phyloP scores from a whole-genome alignment of 169 alveolate species.

The Eimeria zaria region DNA sequence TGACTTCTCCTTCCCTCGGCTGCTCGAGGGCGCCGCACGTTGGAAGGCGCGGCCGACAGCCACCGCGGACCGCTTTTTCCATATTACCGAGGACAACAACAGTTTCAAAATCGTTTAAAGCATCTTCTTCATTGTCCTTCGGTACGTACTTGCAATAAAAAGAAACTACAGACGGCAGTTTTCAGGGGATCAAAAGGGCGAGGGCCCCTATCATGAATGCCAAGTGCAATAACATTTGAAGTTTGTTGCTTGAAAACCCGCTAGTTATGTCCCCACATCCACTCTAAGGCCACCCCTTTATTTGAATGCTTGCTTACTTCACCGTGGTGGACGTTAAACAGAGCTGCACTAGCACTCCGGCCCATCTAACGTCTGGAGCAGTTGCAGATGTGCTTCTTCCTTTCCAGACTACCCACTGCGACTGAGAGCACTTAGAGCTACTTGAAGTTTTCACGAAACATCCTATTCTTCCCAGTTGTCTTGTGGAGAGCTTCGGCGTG shows the following conservation, averaged over 20 bases:
- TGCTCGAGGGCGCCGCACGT: conserved; percentile 52
- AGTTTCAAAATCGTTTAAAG: background rate
- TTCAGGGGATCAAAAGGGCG: background rate
- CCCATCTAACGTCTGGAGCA: background rate
- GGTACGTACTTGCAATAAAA: background rate
- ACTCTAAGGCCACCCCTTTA: background rate
- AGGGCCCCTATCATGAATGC: background rate
- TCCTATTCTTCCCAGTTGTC: background rate
- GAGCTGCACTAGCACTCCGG: background rate
- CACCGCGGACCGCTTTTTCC: background rate
- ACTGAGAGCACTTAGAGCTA: background rate
- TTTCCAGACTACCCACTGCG: background rate
- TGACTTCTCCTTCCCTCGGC: conserved; percentile 3
- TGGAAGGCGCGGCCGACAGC: conserved; percentile 75
- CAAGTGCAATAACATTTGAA: background rate
- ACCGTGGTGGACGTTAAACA: background rate
- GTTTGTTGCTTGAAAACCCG: background rate
- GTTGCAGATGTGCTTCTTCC: background rate
- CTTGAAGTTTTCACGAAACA: background rate
- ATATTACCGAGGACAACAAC: background rate
- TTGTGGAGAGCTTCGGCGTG: background rate
- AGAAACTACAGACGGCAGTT: background rate
- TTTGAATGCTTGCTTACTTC: background rate
- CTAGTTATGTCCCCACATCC: background rate
- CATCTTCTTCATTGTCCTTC: background rate